Conservation (phyloP, 257 asterid species). For the Solanum medicagineum region DNA sequence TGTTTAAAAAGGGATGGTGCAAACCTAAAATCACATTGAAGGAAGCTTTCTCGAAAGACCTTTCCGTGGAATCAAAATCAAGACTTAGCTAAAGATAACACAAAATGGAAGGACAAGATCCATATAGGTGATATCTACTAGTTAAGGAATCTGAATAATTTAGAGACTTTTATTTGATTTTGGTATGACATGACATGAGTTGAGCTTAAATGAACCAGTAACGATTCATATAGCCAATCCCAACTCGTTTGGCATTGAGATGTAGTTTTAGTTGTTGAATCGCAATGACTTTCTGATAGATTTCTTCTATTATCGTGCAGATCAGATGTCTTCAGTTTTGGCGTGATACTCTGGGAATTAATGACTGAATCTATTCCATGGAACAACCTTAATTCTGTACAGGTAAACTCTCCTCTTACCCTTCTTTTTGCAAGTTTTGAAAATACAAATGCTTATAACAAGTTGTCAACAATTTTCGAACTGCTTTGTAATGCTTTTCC, state of each 20-base stretch:
- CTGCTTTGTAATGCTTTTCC: background rate
- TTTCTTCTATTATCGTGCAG: slow-evolving; percentile 14
- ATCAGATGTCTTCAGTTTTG: slow-evolving; percentile 65
- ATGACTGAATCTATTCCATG: slow-evolving; percentile 60
- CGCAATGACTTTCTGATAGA: background rate
- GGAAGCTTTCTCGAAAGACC: background rate
- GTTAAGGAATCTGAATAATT: no score
- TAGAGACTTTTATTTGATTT: no score
- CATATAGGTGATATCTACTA: no score
- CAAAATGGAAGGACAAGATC: no score
- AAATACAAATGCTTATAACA: background rate
- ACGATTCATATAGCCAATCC: background rate
- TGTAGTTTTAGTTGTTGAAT: background rate
- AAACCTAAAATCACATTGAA: background rate
- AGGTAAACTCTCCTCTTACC: slow-evolving; percentile 22
- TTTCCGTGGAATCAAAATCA: background rate
- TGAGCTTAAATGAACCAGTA: background rate
- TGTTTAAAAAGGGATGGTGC: background rate
- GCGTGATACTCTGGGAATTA: slow-evolving; percentile 72
- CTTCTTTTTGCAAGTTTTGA: background rate
- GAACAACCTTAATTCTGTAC: slow-evolving; percentile 46
- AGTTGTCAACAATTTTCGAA: background rate
- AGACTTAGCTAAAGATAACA: background rate
- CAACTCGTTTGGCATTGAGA: background rate
- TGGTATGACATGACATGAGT: background rate